Percentiles rank a stretch among this genome's conserved stretches.
phyloP scores from a whole-genome alignment of 2,329 filamentous ascomycete genomes.

The Didymosphaeria variabile region DNA sequence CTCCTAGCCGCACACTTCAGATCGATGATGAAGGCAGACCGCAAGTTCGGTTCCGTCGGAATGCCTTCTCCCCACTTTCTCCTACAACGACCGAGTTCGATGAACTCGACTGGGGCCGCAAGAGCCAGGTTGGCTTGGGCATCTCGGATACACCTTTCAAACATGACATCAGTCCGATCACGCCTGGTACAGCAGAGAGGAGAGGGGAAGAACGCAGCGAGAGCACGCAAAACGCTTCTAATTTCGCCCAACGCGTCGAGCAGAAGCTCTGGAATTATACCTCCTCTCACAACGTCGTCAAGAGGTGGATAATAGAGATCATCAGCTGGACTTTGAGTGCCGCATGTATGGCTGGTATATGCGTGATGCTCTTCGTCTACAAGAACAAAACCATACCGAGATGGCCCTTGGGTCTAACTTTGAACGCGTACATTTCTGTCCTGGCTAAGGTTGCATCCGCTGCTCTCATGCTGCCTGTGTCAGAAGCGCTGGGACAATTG shows the following conservation, averaged over 20 bases:
- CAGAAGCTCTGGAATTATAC: slow-evolving; percentile 21
- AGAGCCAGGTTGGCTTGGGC: slow-evolving; percentile 17
- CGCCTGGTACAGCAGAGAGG: slow-evolving; percentile 19
- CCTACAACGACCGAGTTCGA: slow-evolving; percentile 4
- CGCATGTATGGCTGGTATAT: slow-evolving; percentile 23
- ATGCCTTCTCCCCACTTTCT: slow-evolving; percentile 21
- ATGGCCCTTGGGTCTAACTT: slow-evolving; percentile 21
- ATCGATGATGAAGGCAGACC: slow-evolving; percentile 17
- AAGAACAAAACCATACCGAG: slow-evolving; percentile 17
- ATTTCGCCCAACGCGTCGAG: slow-evolving; percentile 24
- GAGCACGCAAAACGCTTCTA: not conserved
- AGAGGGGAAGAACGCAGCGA: slow-evolving; percentile 1
- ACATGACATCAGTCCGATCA: slow-evolving; percentile 18
- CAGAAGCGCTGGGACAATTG: slow-evolving; percentile 28
- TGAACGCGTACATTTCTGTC: slow-evolving; percentile 30
- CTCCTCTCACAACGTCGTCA: slow-evolving; percentile 17
- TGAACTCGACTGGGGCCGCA: slow-evolving; percentile 13
- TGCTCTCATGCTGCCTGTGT: slow-evolving; percentile 22
- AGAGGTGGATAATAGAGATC: slow-evolving; percentile 24
- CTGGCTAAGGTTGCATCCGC: slow-evolving; percentile 23
- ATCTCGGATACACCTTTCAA: slow-evolving; percentile 17
- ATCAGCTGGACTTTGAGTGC: slow-evolving; percentile 26
- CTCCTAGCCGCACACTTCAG: slow-evolving; percentile 14
- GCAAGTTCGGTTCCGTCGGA: slow-evolving; percentile 20
- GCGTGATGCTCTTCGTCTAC: slow-evolving; percentile 13